Evolutionary conservation across 83 land plant species (phyloP).

Genomic region (Thuja plicata): DNA sequence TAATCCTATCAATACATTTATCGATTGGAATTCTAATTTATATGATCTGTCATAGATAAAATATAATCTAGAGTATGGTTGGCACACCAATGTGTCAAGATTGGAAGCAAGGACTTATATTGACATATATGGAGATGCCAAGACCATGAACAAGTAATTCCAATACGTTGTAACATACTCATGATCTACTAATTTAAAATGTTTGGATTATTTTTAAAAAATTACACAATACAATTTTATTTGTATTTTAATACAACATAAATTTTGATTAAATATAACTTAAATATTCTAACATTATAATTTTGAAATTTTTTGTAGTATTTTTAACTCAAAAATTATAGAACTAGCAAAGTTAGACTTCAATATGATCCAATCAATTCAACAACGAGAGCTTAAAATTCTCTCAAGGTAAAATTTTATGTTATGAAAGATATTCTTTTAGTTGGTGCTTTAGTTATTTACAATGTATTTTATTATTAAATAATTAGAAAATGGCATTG

Average conservation of each 20-base stretch:
- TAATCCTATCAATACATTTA: too few species aligned
- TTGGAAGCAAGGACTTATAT: neutral
- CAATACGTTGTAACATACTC: too few species aligned
- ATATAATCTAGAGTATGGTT: neutral
- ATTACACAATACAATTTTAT: too few species aligned
- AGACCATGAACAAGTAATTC: neutral
- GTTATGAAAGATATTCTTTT: neutral
- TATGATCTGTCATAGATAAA: neutral
- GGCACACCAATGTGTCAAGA: neutral
- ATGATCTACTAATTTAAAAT: too few species aligned
- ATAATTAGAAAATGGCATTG: too few species aligned
- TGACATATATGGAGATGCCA: neutral
- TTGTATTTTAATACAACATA: too few species aligned
- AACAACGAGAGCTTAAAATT: conserved; percentile 30
- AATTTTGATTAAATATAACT: too few species aligned
- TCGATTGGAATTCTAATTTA: too few species aligned
- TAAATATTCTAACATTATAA: too few species aligned
- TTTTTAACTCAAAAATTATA: conserved; percentile 13
- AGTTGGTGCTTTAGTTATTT: neutral
- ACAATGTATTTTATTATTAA: too few species aligned
- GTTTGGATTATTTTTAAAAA: too few species aligned
- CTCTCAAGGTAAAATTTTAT: conserved; percentile 22
- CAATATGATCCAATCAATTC: conserved; percentile 36
- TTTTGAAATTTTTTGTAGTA: too few species aligned
- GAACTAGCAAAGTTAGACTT: conserved; percentile 41